Evolutionary conservation across 139 green algal genomes (phyloP).

Genomic region (Edaphochlamys debaryana): DNA sequence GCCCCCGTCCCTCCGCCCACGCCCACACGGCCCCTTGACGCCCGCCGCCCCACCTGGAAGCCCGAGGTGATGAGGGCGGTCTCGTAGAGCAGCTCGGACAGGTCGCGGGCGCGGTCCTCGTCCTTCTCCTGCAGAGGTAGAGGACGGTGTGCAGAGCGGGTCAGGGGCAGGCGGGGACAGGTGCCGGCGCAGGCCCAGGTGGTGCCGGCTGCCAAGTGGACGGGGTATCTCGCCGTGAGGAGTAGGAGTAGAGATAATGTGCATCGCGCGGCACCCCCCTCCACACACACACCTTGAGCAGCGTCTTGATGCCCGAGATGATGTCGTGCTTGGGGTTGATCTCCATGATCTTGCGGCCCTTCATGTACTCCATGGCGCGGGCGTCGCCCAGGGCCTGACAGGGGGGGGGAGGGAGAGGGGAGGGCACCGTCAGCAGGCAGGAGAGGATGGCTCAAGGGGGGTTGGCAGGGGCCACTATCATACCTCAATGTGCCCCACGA

Average conservation of each 20-base stretch:
- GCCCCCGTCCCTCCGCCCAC: neutral
- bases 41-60: too few species aligned
- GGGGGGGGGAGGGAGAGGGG: neutral
- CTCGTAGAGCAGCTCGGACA: conserved; percentile 91
- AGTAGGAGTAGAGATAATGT: too few species aligned
- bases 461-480: too few species aligned
- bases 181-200: too few species aligned
- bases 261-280: too few species aligned
- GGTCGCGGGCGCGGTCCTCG: conserved; percentile 60
- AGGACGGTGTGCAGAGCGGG: too few species aligned
- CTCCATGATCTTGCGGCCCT: conserved; percentile 94
- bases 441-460: too few species aligned
- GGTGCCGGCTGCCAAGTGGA: too few species aligned
- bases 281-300: conserved; percentile 36
- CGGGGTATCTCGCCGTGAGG: too few species aligned
- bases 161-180: too few species aligned
- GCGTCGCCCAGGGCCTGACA: conserved; percentile 93
- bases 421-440: neutral
- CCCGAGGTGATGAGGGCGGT: conserved; percentile 87
- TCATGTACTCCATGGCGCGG: conserved; percentile 97
- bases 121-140: conserved; percentile 60
- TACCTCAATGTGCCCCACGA: too few species aligned
- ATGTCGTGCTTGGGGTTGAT: conserved; percentile 94
- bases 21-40: too few species aligned
- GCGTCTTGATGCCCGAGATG: conserved; percentile 78